These are phyloP conservation scores for Adansonia digitata DNA, from an alignment of 345 rosid genomes.

Conservation along the genomic window DNA sequence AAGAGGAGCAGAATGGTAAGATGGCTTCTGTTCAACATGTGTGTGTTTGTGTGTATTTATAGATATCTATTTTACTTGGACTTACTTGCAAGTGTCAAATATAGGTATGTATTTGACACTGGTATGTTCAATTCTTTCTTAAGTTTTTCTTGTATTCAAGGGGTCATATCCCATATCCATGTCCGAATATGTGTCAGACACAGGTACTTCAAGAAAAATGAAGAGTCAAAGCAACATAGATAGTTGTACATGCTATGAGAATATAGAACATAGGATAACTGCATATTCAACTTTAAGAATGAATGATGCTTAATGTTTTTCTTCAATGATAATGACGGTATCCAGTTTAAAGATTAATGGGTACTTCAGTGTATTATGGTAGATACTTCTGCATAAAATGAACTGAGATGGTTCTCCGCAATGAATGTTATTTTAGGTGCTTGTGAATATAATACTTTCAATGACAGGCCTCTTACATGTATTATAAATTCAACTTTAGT, in stretches of 20 bases:
- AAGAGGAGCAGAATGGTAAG: slow-evolving; percentile 85
- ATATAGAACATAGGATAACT: neutral
- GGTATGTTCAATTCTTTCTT: too few relatives aligned
- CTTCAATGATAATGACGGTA: neutral
- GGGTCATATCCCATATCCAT: too few relatives aligned
- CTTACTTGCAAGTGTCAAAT: too few relatives aligned
- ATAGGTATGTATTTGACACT: too few relatives aligned
- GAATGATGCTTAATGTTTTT: neutral
- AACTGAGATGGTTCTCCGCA: neutral
- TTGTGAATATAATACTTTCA: neutral
- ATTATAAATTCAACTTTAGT: neutral
- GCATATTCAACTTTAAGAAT: neutral
- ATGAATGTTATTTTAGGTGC: neutral
- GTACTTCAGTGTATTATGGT: neutral
- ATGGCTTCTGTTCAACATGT: neutral
- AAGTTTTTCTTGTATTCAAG: too few relatives aligned
- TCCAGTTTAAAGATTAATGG: neutral
- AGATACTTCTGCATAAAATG: neutral
- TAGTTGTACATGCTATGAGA: neutral
- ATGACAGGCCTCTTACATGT: neutral
- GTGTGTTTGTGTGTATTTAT: neutral
- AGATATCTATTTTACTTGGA: too few relatives aligned
- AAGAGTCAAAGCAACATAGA: too few relatives aligned
- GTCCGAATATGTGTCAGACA: too few relatives aligned
- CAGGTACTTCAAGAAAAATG: too few relatives aligned